Conservation (phyloP, 768 basidiomycete species). For the Trichaptum fuscoviolaceum region DNA sequence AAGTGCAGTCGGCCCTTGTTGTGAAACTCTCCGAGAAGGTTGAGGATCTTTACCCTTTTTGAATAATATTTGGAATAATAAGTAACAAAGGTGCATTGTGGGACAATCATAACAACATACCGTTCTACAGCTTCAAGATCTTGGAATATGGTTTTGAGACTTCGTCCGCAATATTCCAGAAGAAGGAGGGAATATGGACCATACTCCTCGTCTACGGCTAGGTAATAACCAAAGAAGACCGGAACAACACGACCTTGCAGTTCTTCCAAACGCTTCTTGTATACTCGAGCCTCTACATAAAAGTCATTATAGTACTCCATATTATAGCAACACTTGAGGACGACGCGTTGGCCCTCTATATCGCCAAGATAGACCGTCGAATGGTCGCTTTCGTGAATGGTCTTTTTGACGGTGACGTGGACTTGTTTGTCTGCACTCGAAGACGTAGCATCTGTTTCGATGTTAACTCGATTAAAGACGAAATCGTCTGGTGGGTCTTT, state of each 20-base stretch:
- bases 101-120: background rate
- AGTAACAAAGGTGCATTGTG: background rate
- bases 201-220: background rate
- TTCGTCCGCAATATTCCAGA: background rate
- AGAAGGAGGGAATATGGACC: background rate
- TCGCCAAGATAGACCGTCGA: background rate
- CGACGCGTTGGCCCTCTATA: background rate
- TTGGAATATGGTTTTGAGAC: background rate
- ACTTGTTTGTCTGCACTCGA: background rate
- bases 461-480: background rate
- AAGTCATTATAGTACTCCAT: background rate
- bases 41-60: background rate
- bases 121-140: background rate
- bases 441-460: background rate
- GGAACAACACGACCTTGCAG: background rate
- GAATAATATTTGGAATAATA: background rate
- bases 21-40: background rate
- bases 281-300: background rate
- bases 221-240: background rate
- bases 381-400: background rate
- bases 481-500: background rate
- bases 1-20: background rate
- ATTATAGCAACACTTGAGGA: background rate
- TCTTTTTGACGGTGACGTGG: background rate
- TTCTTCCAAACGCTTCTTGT: background rate